These are phyloP conservation scores for Thermochaetoides thermophila DNA, from an alignment of 495 filamentous ascomycete species.

Conservation along the genomic window DNA sequence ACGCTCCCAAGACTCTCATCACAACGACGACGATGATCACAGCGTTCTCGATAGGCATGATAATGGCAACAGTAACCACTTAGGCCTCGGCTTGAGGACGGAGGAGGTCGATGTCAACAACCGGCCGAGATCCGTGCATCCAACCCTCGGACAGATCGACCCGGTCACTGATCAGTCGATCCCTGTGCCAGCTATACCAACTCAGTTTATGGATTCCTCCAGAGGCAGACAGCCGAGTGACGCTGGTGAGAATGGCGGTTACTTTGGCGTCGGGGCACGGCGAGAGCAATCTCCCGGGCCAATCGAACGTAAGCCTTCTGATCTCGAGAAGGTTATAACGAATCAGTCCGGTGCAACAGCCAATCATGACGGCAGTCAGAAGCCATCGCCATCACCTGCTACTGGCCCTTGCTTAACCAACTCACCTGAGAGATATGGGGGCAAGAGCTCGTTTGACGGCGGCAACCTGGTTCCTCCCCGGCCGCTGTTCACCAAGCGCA, in stretches of 20 bases:
- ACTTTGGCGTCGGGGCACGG: slow-evolving; percentile 27
- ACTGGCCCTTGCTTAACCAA: slow-evolving; percentile 9
- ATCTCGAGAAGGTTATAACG: too few species aligned
- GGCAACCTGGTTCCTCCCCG: slow-evolving; percentile 27
- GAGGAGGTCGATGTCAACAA: slow-evolving; percentile 37
- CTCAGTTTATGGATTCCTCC: slow-evolving; percentile 10
- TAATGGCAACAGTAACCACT: too few species aligned
- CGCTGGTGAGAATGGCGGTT: slow-evolving; percentile 16
- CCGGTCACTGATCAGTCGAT: slow-evolving; percentile 35
- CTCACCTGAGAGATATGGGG: slow-evolving; percentile 23
- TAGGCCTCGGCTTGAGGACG: slow-evolving; percentile 34
- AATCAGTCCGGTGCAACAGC: slow-evolving; percentile 2
- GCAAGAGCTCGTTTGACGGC: slow-evolving; percentile 26
- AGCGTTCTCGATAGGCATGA: slow-evolving; percentile 15
- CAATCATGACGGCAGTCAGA: slow-evolving; percentile 11
- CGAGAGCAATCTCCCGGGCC: slow-evolving; percentile 30
- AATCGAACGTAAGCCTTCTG: slow-evolving; percentile 10
- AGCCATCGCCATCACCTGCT: slow-evolving; percentile 10
- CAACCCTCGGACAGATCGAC: slow-evolving; percentile 51
- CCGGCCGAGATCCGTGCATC: slow-evolving; percentile 59
- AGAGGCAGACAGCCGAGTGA: slow-evolving; percentile 18
- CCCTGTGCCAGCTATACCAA: slow-evolving; percentile 25
- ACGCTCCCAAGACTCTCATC: slow-evolving; percentile 30
- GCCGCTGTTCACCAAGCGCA: slow-evolving; percentile 30
- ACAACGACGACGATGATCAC: slow-evolving; percentile 22